Base-by-base conservation (phyloP, 495 filamentous ascomycete species). In the Penicillium waksmanii region DNA sequence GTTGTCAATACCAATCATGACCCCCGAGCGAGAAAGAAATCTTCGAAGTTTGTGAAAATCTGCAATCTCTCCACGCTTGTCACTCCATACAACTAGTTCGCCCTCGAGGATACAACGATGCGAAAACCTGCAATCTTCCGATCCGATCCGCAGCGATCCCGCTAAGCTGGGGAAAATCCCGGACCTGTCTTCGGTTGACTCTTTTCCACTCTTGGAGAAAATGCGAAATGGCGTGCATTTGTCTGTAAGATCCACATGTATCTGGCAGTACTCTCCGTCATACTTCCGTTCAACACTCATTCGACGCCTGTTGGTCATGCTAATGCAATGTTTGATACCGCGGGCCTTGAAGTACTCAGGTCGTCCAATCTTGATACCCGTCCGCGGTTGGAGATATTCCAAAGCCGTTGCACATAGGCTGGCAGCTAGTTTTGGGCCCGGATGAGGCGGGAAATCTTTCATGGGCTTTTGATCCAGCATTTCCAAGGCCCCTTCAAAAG, bases 121-220 rank as follows among this genome's bases (percentile, higher is more conserved):
- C 33, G 77, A 79, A 62, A 94, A 72, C 18, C 74, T 78, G 66
- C 89, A 90, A 3, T 80, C 71, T 0, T 74, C 57, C 2, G 70
- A 66, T 3, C 83, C 84, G 18, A 94, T 78, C 53, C 77, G 77
- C 19, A 94, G 73, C 4, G 85, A 83, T 5, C 83, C 68, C 33
- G 73, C 75, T 21, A 77, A 65, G 25, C 64, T 80, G 50, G 80
- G 70, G 57, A 91, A 83, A 17, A 95, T 71, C 9, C 75, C 80
- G 21, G 66, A 66, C 27, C 89, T 82, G 70, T 96, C 92, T 47
- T 69, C 52, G 0, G 91, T 96, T 8, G 91, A 93, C 60, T 96
- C 90, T 65, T 93, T 94, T 38, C 92, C 91, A 59, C 90, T 93
- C 72, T 96, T 96, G 9, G 91, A 95, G 66, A 96, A 96, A 27